Base-by-base conservation (phyloP, 2,329 filamentous ascomycete genomes). In the Alternaria triticimaculans region DNA sequence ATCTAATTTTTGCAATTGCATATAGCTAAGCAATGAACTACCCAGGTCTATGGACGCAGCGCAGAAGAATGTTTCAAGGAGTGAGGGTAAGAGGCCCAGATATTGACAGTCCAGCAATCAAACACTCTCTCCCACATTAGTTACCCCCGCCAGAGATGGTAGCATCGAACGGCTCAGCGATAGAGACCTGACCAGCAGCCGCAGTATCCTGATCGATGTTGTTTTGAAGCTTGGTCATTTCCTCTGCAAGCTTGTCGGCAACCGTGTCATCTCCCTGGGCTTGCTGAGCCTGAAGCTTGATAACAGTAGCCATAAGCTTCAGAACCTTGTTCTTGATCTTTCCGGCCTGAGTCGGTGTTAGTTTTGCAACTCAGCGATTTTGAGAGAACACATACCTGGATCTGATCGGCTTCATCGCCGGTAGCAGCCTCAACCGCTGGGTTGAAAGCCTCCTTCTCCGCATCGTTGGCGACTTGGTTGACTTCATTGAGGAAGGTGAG, bases 291-390 rank as follows among this genome's bases (percentile, higher is more conserved):
- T 85, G 78, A 44, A 88, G 80, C 49, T 80, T 79, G 60, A 87
- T 71, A 3, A 85, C 82, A 71, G 87, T 83, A 15, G 87, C 83
- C 77, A 84, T 81, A 53, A 88, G 78, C 80, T 88, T 88, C 56
- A 88, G 77, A 23, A 88, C 85, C 81, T 88, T 88, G 80, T 88
- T 88, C 82, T 88, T 87, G 72, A 83, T 88, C 80, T 88, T 88
- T 70, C 86, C 86, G 55, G 81, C 81, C 78, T 86, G 80, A n/a
- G 5, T 11, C n/a, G 5, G n/a, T 12, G 51, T 62, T 25, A 53
- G 12, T 2, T 6, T 0, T 21, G 30, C 1, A 3, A 9, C 7
- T 4, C 15, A 41, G 15, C n/a, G n/a, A n/a, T n/a, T n/a, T n/a
- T n/a, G n/a, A 10, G 12, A 20, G 9, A 14, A 2, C n/a, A 66